Percentiles rank a stretch among this genome's conserved stretches.
Evolutionary conservation across 768 basidiomycete genomes (phyloP).

Genomic region (Boletales sp.): DNA sequence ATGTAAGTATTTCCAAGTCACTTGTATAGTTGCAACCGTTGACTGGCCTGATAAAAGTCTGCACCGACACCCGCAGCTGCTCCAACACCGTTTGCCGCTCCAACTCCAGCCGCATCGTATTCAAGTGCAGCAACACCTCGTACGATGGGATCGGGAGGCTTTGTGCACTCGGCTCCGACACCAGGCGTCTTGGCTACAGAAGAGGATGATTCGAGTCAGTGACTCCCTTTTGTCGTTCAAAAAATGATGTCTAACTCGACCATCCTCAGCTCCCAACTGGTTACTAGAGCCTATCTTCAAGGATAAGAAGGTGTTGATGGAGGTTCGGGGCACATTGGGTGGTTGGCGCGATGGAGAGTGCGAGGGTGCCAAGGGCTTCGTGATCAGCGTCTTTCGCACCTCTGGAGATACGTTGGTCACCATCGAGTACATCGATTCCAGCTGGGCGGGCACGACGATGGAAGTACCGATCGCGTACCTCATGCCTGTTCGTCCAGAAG

Average conservation of each 20-base stretch:
- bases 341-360: conserved; percentile 28
- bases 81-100: conserved; percentile 36
- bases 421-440: conserved; percentile 29
- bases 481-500: conserved; percentile 35
- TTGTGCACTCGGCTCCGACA: conserved; percentile 28
- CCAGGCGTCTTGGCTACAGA: conserved; percentile 26
- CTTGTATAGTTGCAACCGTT: conserved; percentile 7
- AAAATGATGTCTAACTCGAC: conserved; percentile 18
- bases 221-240: not conserved
- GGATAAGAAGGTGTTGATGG: conserved; percentile 28
- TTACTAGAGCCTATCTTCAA: conserved; percentile 25
- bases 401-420: conserved; percentile 27
- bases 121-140: conserved; percentile 31
- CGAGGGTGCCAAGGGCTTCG: conserved; percentile 27
- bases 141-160: conserved; percentile 22
- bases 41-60: conserved; percentile 17
- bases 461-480: conserved; percentile 43
- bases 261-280: conserved; percentile 25
- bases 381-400: conserved; percentile 23
- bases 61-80: conserved; percentile 40
- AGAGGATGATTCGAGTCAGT: conserved; percentile 29
- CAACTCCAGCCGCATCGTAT: conserved; percentile 28
- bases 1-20: conserved; percentile 31
- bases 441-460: conserved; percentile 30
- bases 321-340: conserved; percentile 23